Conservation (phyloP, 768 basidiomycete genomes). For the Serendipita vermifera region DNA sequence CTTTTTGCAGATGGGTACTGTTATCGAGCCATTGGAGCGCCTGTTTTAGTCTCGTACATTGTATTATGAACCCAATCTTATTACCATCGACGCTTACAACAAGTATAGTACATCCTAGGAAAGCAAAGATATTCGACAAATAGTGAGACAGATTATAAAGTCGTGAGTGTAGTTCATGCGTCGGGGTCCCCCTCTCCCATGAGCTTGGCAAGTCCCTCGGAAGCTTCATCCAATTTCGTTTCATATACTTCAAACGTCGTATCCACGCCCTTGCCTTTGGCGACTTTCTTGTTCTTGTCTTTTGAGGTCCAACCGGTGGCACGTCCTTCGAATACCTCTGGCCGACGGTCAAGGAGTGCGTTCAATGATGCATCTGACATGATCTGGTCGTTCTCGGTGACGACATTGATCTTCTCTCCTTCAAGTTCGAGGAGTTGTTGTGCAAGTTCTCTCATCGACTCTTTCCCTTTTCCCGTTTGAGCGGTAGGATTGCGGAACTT, state of each 20-base stretch:
- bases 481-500: slow-evolving; percentile 67
- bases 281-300: slow-evolving; percentile 18
- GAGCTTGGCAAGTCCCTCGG: slow-evolving; percentile 57
- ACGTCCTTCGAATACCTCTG: slow-evolving; percentile 57
- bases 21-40: slow-evolving; percentile 59
- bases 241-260: slow-evolving; percentile 71
- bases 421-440: slow-evolving; percentile 65
- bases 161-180: background rate
- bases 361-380: slow-evolving; percentile 74
- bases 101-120: background rate
- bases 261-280: slow-evolving; percentile 22
- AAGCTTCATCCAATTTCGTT: slow-evolving; percentile 46
- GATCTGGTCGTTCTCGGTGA: slow-evolving; percentile 58
- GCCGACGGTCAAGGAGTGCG: slow-evolving; percentile 64
- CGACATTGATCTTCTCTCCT: slow-evolving; percentile 81
- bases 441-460: slow-evolving; percentile 70
- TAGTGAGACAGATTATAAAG: background rate
- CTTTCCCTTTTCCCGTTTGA: slow-evolving; percentile 28
- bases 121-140: background rate
- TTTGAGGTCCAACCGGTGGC: slow-evolving; percentile 61
- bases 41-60: slow-evolving; percentile 21
- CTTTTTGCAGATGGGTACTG: slow-evolving; percentile 21
- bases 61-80: slow-evolving; percentile 3
- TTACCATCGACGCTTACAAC: background rate
- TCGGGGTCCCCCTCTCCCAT: slow-evolving; percentile 32